Evolutionary conservation across 805 yeast genomes (phyloP), one percentile per base, ranked within the genome.

Genomic region (Isabelozyma rhagii): DNA sequence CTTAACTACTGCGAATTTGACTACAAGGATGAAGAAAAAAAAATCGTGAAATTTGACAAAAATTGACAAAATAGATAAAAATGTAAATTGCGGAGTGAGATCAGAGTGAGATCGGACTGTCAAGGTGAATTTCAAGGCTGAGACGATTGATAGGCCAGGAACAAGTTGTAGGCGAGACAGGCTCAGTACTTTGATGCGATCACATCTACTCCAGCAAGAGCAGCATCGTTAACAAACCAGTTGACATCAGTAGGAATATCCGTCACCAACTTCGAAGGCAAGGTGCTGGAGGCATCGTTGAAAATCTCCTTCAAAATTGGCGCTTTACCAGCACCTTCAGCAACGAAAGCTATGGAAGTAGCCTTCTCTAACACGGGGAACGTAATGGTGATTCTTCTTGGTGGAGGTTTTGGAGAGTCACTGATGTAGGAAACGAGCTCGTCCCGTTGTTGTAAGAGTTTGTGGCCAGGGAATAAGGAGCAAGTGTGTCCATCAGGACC

Each of bases 401-500:
- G 85, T 40, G 97, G 97, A 31, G 96, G 96, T 69, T 92, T 92
- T 66, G 97, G 97, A 9, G 96, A 87, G 65, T 91, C 93, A 46
- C 78, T 75, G 54, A 92, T 81, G 60, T 81, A 69, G 8, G 92
- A 82, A 50, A 91, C 84, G 41, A 68, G 66, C 52, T 75, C 71
- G 8, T 64, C 45, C 27, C 70, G 65, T 62, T 86, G 93, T 38
- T 77, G 55, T 49, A 91, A 74, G 59, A 89, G 75, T 52, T 67
- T 59, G 66, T 90, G 97, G 39, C 86, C 91, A 10, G 97, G 97
- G 80, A 91, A 91, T 54, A 91, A 74, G 0, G 97, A 91, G 71
- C 96, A 89, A 5, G 97, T 91, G 67, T 91, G 97, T 39, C 97
- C 97, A 62, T 91, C 97, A 36, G 97, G 97, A 7, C 97, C 97